A percentile compares a stretch with the other conserved stretches of the same genome.
phyloP scores from a whole-genome alignment of 2,329 filamentous ascomycete species.

The Escovopsis sp. region DNA sequence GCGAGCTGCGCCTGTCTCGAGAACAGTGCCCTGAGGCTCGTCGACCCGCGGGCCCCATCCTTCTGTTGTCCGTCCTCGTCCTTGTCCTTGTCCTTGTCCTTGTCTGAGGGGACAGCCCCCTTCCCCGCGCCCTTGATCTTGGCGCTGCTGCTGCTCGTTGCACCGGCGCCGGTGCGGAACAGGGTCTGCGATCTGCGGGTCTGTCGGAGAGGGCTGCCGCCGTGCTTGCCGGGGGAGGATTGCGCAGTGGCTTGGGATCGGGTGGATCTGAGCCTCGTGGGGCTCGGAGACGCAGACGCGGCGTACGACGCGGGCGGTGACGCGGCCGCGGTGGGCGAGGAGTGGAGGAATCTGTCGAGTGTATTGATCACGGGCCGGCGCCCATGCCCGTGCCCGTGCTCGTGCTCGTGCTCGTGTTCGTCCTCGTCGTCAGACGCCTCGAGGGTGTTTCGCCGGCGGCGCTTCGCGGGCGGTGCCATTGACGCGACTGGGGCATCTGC shows the following conservation, averaged over 20 bases:
- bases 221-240: neutral
- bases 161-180: too few species aligned
- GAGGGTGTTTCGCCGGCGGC: constrained; percentile 42
- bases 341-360: constrained; percentile 37
- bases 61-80: constrained; percentile 6
- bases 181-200: constrained; percentile 14
- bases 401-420: constrained; percentile 14
- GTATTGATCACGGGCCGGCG: constrained; percentile 25
- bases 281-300: constrained; percentile 26
- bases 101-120: constrained; percentile 16
- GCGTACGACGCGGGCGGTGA: constrained; percentile 19
- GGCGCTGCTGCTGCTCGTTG: constrained; percentile 15
- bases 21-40: constrained; percentile 44
- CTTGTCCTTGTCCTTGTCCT: constrained; percentile 25
- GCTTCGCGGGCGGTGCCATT: constrained; percentile 45
- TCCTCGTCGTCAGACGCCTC: constrained; percentile 36
- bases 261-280: constrained; percentile 18
- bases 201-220: constrained; percentile 9
- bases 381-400: too few species aligned
- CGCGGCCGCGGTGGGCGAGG: constrained; percentile 27
- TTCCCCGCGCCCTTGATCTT: constrained; percentile 9
- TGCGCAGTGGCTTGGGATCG: neutral
- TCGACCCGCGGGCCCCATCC: constrained; percentile 17
- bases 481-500: constrained; percentile 18
- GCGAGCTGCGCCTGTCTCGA: constrained; percentile 44